Base-by-base conservation (phyloP, 2,329 filamentous ascomycete species). In the Botryotinia globosa region DNA sequence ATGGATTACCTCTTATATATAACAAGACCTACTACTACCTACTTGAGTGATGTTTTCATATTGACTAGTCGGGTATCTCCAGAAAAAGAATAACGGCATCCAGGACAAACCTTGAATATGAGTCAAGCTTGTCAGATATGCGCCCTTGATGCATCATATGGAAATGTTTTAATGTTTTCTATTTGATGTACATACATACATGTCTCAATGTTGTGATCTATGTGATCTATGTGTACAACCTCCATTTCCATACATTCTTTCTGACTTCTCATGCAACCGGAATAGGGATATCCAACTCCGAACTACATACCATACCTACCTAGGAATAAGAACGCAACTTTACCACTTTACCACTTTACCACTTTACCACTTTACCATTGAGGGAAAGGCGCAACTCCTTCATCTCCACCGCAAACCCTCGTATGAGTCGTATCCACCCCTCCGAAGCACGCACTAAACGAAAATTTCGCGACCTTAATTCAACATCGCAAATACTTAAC, bases 401-500 rank as follows among this genome's bases (percentile, higher is more conserved):
- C 39, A 45, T 22, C 18, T 42, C 44, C 29, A 45, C 44, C 44
- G 18, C 9, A 25, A 42, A 32, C 14, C 16, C n/a, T 18, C n/a
- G 37, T n/a, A n/a, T n/a, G n/a, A n/a, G n/a, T n/a, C n/a, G n/a
- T 54, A 51, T 56, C 69, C 61, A 66, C 37, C 25, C 34, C 70
- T n/a, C n/a, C 48, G 14, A 29, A 59, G 9, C 69, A 42, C 12
- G 44, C 39, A 44, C n/a, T 61, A 75, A 69, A 44, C 56, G 25
- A 59, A 74, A 75, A 74, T 56, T 56, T 48, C 42, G 6, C 44
- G 45, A 67, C 72, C 75, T 74, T 77, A 74, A 74, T 74, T 74
- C 75, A 77, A 76, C 75, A 75, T 75, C 77, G 77, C 74, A 70
- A 77, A 74, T 72, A 73, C 75, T 77, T 75, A 76, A 76, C 76